Evolutionary conservation across 1,284 basidiomycete species (phyloP).

Genomic region (Leccinum subfulvum): DNA sequence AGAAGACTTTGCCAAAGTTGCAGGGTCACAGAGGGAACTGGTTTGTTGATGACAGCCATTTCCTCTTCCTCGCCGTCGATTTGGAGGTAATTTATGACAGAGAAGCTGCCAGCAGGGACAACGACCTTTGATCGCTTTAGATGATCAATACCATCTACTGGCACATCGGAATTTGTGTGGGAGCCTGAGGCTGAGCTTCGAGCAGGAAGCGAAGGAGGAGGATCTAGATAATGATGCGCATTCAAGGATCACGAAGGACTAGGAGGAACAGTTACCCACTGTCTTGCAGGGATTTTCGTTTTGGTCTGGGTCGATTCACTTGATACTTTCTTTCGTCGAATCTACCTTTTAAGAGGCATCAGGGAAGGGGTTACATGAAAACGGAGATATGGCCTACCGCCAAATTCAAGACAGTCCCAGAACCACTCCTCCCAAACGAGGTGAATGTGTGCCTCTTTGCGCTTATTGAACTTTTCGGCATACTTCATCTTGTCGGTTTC

Average conservation of each 20-base stretch:
- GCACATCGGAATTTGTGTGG: conserved; percentile 14
- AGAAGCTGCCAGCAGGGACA: conserved; percentile 22
- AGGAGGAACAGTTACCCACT: conserved; percentile 25
- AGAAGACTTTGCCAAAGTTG: conserved; percentile 69
- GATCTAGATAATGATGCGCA: conserved; percentile 18
- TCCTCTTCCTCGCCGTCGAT: conserved; percentile 39
- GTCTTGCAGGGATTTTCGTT: conserved; percentile 40
- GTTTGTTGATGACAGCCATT: conserved; percentile 52
- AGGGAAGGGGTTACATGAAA: neutral
- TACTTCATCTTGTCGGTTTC: conserved; percentile 69
- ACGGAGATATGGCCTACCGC: conserved; percentile 41
- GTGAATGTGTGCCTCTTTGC: conserved; percentile 62
- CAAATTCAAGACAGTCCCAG: conserved; percentile 72
- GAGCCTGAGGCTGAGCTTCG: conserved; percentile 20
- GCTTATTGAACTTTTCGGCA: conserved; percentile 64
- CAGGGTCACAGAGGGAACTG: conserved; percentile 56
- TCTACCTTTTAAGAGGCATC: conserved; percentile 33
- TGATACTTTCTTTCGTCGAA: conserved; percentile 58
- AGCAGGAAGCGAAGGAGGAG: conserved; percentile 11
- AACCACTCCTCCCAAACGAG: conserved; percentile 87
- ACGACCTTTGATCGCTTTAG: conserved; percentile 6
- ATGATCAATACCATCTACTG: conserved; percentile 5
- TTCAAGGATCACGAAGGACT: neutral
- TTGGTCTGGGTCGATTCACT: conserved; percentile 57
- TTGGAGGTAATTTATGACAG: conserved; percentile 23